These are phyloP conservation scores for Boletus tomentosulus DNA, from an alignment of 768 basidiomycete genomes.

Conservation along the genomic window DNA sequence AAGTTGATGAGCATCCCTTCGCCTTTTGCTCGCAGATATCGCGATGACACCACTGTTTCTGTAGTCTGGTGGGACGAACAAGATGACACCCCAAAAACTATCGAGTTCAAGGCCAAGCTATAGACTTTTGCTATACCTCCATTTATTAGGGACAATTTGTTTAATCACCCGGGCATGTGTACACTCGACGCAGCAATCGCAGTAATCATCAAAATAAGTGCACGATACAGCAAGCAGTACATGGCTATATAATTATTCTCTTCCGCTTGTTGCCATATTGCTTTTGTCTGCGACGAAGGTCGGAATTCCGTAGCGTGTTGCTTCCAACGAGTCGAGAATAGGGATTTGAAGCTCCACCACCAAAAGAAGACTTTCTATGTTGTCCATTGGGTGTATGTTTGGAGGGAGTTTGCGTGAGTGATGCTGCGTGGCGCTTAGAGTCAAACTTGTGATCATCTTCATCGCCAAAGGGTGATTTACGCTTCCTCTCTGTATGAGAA, in stretches of 20 bases:
- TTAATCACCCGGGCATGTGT: background rate
- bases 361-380: conserved; percentile 29
- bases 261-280: conserved; percentile 33
- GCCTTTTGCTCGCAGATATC: conserved; percentile 67
- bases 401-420: conserved; percentile 19
- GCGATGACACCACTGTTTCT: conserved; percentile 84
- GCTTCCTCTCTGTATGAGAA: conserved; percentile 32
- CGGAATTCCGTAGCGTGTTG: conserved; percentile 32
- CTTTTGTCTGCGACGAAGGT: conserved; percentile 18
- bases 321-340: conserved; percentile 32
- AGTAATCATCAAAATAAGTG: conserved; percentile 5
- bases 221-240: conserved; percentile 10
- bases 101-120: conserved; percentile 47
- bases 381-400: conserved; percentile 20
- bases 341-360: conserved; percentile 32
- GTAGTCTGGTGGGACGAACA: conserved; percentile 80
- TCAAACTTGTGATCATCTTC: conserved; percentile 25
- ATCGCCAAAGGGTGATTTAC: conserved; percentile 36
- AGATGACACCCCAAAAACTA: conserved; percentile 37
- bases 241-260: conserved; percentile 35
- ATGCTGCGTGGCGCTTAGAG: conserved; percentile 16
- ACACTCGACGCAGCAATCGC: conserved; percentile 1
- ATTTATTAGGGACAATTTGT: background rate
- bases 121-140: conserved; percentile 26
- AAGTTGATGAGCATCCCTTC: conserved; percentile 77